Evolutionary conservation across 441 rosid genomes (phyloP).

Genomic region (Raphanus hybrid): DNA sequence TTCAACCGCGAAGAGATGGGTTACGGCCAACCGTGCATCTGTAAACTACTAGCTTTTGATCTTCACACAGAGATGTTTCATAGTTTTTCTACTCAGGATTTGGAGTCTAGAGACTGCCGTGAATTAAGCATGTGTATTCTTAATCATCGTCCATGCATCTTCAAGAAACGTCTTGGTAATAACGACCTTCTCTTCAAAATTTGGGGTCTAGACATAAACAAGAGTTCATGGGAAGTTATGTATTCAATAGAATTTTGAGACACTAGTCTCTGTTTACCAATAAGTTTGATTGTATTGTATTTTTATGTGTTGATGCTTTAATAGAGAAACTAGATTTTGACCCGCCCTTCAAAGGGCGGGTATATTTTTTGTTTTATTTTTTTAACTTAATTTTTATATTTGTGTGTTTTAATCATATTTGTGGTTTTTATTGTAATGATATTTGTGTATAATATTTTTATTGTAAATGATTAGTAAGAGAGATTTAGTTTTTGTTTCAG

Average conservation of each 20-base stretch:
- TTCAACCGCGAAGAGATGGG: too few species aligned
- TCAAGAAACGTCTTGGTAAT: neutral
- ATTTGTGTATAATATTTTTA: too few species aligned
- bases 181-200: neutral
- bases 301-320: neutral
- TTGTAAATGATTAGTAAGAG: too few species aligned
- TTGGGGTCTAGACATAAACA: conserved; percentile 10
- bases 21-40: too few species aligned
- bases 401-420: too few species aligned
- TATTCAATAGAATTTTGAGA: neutral
- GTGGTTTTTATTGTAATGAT: too few species aligned
- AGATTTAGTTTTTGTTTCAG: too few species aligned
- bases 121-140: neutral
- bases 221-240: neutral
- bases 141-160: conserved; percentile 7
- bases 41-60: conserved; percentile 16
- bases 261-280: neutral
- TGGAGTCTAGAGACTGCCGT: neutral
- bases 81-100: neutral
- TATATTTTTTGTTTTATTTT: too few species aligned
- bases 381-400: too few species aligned
- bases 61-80: conserved; percentile 16
- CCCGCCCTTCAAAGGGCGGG: too few species aligned
- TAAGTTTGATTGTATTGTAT: neutral
- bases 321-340: too few species aligned